phyloP scores from a whole-genome alignment of 768 basidiomycete species.

The Agaricus subrufescens region DNA sequence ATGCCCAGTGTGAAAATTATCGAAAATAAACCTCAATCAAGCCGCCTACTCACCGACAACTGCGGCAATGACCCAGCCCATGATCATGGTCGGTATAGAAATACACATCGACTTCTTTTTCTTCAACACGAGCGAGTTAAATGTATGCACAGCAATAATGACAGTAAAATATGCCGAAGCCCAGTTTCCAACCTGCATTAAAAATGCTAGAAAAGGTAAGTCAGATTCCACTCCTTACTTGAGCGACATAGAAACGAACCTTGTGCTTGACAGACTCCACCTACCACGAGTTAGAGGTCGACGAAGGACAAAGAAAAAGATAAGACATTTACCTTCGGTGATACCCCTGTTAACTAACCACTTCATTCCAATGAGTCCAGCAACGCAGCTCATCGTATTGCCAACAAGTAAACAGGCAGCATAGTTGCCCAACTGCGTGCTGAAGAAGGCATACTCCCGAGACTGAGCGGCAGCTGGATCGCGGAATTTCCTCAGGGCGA shows the following conservation, averaged over 20 bases:
- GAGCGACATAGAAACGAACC: conserved; percentile 32
- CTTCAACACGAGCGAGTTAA: conserved; percentile 59
- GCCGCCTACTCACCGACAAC: conserved; percentile 40
- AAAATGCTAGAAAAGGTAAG: conserved; percentile 31
- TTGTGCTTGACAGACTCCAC: conserved; percentile 50
- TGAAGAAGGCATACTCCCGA: conserved; percentile 59
- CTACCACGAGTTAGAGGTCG: conserved; percentile 22
- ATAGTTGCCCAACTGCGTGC: conserved; percentile 68
- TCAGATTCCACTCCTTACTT: not conserved
- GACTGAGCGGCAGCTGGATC: conserved; percentile 20
- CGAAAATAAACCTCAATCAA: not conserved
- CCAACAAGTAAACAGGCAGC: conserved; percentile 57
- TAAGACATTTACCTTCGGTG: conserved; percentile 35
- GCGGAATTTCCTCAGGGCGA: conserved; percentile 33
- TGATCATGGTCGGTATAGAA: conserved; percentile 32
- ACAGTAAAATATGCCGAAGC: conserved; percentile 61
- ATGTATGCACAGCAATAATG: conserved; percentile 62
- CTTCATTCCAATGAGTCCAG: conserved; percentile 49
- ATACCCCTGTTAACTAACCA: conserved; percentile 46
- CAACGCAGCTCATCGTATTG: conserved; percentile 47
- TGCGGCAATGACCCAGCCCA: conserved; percentile 53
- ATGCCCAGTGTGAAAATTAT: not conserved
- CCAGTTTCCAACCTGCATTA: conserved; percentile 62
- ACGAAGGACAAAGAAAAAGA: not conserved
- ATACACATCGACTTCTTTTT: conserved; percentile 47